A percentile compares a stretch with the other conserved stretches of the same genome.
These are phyloP conservation scores for Dinochytrium kinnereticum DNA, from an alignment of 371 early-diverging fungal species.

Conservation along the genomic window DNA sequence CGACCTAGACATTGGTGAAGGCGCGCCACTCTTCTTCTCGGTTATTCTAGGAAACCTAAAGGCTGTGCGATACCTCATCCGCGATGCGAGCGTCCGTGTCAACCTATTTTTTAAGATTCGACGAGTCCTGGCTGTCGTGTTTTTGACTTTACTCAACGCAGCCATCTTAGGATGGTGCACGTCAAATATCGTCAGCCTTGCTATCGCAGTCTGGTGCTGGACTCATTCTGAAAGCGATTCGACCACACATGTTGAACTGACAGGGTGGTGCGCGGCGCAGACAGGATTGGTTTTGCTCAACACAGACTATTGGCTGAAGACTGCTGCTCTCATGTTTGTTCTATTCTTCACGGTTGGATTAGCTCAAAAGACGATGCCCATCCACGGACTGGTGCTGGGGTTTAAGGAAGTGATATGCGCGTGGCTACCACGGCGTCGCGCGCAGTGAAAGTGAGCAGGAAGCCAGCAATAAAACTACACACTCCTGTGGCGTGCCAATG, in stretches of 20 bases:
- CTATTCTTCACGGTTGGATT: slow-evolving; percentile 21
- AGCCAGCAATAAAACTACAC: no score
- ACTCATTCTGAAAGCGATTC: neutral
- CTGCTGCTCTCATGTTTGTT: slow-evolving; percentile 13
- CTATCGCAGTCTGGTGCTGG: slow-evolving; percentile 18
- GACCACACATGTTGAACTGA: neutral
- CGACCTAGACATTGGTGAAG: slow-evolving; percentile 24
- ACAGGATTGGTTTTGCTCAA: slow-evolving; percentile 17
- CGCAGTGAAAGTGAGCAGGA: no score
- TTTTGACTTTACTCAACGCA: slow-evolving; percentile 14
- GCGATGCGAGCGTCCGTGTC: slow-evolving; percentile 12
- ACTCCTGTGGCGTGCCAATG: no score
- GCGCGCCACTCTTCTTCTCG: slow-evolving; percentile 19
- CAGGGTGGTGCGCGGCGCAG: slow-evolving; percentile 25
- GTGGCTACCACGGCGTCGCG: neutral
- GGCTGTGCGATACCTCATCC: slow-evolving; percentile 24
- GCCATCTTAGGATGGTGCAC: slow-evolving; percentile 25
- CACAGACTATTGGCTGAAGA: slow-evolving; percentile 28
- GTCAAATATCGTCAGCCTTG: slow-evolving; percentile 6
- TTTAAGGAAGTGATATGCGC: neutral
- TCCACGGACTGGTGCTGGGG: slow-evolving; percentile 22
- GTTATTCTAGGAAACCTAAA: slow-evolving; percentile 22
- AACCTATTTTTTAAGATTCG: neutral
- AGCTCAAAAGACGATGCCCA: slow-evolving; percentile 29
- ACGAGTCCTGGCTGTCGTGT: slow-evolving; percentile 17